Evolutionary conservation across 176 grass and related monocot species (phyloP).

Genomic region (Thinopyrum elongatum): DNA sequence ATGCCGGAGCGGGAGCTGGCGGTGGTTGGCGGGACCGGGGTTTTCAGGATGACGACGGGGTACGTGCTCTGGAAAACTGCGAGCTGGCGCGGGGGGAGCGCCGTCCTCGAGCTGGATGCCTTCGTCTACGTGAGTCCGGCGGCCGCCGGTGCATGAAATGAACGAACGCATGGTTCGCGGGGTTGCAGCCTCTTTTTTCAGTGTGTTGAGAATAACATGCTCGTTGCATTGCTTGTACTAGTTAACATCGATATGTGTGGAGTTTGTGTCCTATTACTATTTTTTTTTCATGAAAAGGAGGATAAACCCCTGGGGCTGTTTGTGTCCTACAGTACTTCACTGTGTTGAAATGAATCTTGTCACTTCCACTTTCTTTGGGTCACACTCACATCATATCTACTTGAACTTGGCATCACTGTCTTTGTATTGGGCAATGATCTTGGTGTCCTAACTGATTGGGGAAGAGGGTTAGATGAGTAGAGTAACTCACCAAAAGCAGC

Average conservation of each 20-base stretch:
- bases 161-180: neutral
- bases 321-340: too few relatives aligned
- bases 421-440: too few relatives aligned
- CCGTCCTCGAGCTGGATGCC: neutral
- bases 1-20: neutral
- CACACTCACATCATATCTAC: too few relatives aligned
- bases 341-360: too few relatives aligned
- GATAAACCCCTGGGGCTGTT: too few relatives aligned
- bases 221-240: neutral
- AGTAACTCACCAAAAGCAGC: too few relatives aligned
- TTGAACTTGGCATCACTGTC: too few relatives aligned
- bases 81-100: neutral
- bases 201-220: neutral
- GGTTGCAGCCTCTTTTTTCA: neutral
- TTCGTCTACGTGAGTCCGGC: neutral
- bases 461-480: too few relatives aligned
- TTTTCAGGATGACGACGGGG: neutral
- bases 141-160: neutral
- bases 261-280: neutral
- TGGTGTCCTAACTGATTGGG: too few relatives aligned
- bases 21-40: neutral
- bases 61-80: neutral
- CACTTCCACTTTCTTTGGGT: too few relatives aligned
- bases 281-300: too few relatives aligned
- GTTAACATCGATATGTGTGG: neutral